These are phyloP conservation scores for Colletotrichum tofieldiae DNA, from an alignment of 2,329 filamentous ascomycete species.

Conservation along the genomic window DNA sequence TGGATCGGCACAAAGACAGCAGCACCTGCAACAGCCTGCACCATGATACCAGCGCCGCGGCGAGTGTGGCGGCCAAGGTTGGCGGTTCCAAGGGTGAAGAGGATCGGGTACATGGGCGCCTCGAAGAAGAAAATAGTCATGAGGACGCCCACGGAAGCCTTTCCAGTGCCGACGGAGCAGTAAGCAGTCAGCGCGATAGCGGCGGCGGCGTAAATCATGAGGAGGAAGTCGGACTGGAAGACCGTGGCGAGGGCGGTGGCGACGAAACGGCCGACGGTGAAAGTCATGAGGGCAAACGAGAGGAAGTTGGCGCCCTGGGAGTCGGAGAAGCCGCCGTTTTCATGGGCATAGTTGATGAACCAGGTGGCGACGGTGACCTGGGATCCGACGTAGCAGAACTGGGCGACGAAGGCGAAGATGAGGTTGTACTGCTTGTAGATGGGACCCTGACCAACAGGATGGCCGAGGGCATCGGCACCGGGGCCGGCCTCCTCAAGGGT, in stretches of 20 bases:
- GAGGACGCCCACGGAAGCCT: conserved; percentile 69
- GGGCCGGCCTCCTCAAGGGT: conserved; percentile 51
- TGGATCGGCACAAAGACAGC: conserved; percentile 69
- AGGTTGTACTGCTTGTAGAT: conserved; percentile 81
- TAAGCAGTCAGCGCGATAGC: conserved; percentile 58
- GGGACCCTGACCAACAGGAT: conserved; percentile 63
- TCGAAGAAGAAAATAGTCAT: conserved; percentile 71
- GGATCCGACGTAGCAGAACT: conserved; percentile 85
- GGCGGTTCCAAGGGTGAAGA: conserved; percentile 72
- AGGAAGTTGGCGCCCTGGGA: conserved; percentile 46
- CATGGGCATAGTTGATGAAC: conserved; percentile 81
- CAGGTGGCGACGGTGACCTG: conserved; percentile 78
- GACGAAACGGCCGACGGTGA: conserved; percentile 68
- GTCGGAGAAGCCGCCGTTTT: conserved; percentile 64
- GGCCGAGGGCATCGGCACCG: conserved; percentile 5
- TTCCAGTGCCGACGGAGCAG: conserved; percentile 56
- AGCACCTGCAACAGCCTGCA: conserved; percentile 69
- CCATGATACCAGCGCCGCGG: conserved; percentile 77
- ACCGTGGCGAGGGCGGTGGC: conserved; percentile 67
- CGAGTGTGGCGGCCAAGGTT: conserved; percentile 81
- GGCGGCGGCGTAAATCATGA: conserved; percentile 55
- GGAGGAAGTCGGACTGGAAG: conserved; percentile 54
- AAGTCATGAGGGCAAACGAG: conserved; percentile 56
- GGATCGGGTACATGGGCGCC: conserved; percentile 72
- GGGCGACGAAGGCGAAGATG: conserved; percentile 83